Percentiles rank a stretch among this genome's conserved stretches.
Evolutionary conservation across 495 filamentous ascomycete genomes (phyloP).

Genomic region (Tuber calosporum): DNA sequence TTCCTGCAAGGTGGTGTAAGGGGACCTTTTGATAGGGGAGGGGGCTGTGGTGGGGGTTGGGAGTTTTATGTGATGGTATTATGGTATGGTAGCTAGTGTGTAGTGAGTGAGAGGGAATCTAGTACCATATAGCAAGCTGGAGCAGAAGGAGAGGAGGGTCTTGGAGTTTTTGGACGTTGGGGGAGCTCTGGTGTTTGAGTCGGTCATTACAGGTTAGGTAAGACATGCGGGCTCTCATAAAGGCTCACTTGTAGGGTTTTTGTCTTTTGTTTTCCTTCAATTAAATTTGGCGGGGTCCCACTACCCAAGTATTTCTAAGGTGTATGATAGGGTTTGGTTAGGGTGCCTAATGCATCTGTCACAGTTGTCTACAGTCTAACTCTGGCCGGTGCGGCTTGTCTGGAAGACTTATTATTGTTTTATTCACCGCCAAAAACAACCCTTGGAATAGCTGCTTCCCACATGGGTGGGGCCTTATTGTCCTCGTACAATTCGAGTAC

Average conservation of each 20-base stretch:
- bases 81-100: neutral
- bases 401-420: too few species aligned
- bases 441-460: neutral
- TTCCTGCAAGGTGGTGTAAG: slow-evolving; percentile 23
- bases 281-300: neutral
- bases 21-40: slow-evolving; percentile 2
- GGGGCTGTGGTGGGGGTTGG: neutral
- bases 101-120: neutral
- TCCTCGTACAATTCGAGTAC: too few species aligned
- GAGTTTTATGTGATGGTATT: neutral
- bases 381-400: neutral
- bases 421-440: too few species aligned
- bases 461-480: neutral
- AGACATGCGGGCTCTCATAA: neutral
- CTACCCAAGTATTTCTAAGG: neutral
- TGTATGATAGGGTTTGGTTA: neutral
- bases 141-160: neutral
- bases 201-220: neutral
- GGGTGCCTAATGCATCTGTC: neutral
- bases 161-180: neutral
- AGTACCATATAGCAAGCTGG: neutral
- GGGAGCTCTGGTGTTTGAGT: neutral
- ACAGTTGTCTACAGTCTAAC: neutral
- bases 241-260: neutral
- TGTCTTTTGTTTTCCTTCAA: neutral